phyloP scores from a whole-genome alignment of 768 basidiomycete species.

The Tulasnella sp. region DNA sequence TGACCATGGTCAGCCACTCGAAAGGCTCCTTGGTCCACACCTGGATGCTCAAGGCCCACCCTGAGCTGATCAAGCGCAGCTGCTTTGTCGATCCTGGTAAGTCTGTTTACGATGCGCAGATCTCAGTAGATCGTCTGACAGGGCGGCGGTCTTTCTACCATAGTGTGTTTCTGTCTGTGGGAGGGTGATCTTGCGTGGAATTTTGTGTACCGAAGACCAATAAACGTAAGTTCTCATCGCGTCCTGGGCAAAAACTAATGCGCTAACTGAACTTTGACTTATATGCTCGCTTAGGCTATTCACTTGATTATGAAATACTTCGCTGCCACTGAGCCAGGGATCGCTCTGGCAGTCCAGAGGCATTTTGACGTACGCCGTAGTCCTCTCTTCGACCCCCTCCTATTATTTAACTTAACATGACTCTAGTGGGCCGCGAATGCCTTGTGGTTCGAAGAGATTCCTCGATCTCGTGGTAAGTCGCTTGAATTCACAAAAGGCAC shows the following conservation, averaged over 20 bases:
- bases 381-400: slow-evolving; percentile 15
- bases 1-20: slow-evolving; percentile 57
- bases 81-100: slow-evolving; percentile 76
- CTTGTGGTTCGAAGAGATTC: slow-evolving; percentile 84
- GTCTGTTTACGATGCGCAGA: not conserved
- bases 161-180: slow-evolving; percentile 79
- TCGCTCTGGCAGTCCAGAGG: slow-evolving; percentile 71
- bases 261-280: not conserved
- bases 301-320: slow-evolving; percentile 81
- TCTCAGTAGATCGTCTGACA: not conserved
- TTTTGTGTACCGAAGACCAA: slow-evolving; percentile 66
- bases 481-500: not conserved
- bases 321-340: slow-evolving; percentile 76
- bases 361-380: slow-evolving; percentile 42
- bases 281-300: slow-evolving; percentile 39
- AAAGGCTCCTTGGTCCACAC: slow-evolving; percentile 84
- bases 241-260: not conserved
- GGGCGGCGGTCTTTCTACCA: not conserved
- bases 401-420: not conserved
- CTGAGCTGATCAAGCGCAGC: slow-evolving; percentile 56
- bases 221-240: slow-evolving; percentile 36
- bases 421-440: slow-evolving; percentile 67
- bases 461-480: slow-evolving; percentile 38
- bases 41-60: slow-evolving; percentile 76
- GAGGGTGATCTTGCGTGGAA: slow-evolving; percentile 92